Percentiles rank a stretch among this genome's conserved stretches.
These are phyloP conservation scores for Sanghuangporus sanghuang DNA, from an alignment of 1,284 basidiomycete species.

Conservation along the genomic window DNA sequence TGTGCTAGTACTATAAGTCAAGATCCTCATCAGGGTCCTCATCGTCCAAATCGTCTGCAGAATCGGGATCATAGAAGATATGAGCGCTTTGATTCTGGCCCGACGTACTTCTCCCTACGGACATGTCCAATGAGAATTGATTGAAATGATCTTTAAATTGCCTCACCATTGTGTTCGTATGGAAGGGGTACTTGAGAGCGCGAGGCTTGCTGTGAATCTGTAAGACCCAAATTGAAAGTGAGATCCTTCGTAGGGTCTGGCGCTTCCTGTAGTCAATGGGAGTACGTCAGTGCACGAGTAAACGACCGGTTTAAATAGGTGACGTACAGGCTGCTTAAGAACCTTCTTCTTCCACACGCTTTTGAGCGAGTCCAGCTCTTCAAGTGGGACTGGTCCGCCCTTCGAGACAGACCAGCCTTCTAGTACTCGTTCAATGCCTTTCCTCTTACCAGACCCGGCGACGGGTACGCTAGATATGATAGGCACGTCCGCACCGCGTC, in stretches of 20 bases:
- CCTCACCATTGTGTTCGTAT: constrained; percentile 75
- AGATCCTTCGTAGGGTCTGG: constrained; percentile 59
- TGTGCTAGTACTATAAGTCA: constrained; percentile 50
- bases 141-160: background rate
- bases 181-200: constrained; percentile 80
- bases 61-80: constrained; percentile 78
- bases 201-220: constrained; percentile 76
- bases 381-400: constrained; percentile 39
- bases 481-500: constrained; percentile 21
- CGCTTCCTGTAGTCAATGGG: constrained; percentile 28
- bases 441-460: constrained; percentile 31
- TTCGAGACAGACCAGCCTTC: constrained; percentile 52
- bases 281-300: background rate
- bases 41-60: constrained; percentile 84
- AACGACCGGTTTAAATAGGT: background rate
- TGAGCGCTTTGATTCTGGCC: constrained; percentile 25
- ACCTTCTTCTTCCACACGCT: constrained; percentile 39
- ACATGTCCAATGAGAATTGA: background rate
- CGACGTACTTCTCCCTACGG: constrained; percentile 5
- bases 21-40: constrained; percentile 89
- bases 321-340: constrained; percentile 37
- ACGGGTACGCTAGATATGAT: background rate
- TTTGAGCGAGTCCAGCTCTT: constrained; percentile 44
- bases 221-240: constrained; percentile 83
- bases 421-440: constrained; percentile 53